A percentile compares a stretch with the other conserved stretches of the same genome.
These are phyloP conservation scores for Echites panduratus DNA, from an alignment of 257 asterid species.

Conservation along the genomic window DNA sequence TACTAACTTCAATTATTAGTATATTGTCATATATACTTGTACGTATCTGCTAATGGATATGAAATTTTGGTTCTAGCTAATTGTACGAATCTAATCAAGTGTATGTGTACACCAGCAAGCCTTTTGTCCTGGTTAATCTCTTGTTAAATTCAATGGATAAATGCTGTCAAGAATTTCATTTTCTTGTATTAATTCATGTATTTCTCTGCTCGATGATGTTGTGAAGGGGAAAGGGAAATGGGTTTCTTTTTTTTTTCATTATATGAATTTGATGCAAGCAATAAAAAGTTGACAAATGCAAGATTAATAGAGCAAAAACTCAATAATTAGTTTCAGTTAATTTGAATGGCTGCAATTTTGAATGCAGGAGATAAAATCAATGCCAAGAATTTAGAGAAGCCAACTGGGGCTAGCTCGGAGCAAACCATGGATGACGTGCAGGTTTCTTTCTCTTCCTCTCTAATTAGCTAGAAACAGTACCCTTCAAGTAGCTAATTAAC, in stretches of 20 bases:
- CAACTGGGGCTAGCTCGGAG: not conserved
- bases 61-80: slow-evolving; percentile 6
- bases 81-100: not conserved
- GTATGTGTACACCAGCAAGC: not conserved
- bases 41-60: slow-evolving; percentile 26
- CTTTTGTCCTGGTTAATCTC: not conserved
- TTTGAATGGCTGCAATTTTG: slow-evolving; percentile 1
- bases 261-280: not conserved
- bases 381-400: not conserved
- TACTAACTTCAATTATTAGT: not conserved
- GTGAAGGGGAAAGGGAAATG: not conserved
- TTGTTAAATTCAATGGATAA: not conserved
- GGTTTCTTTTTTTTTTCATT: not conserved
- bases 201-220: not conserved
- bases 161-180: not conserved
- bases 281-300: not conserved
- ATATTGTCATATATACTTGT: slow-evolving; percentile 24
- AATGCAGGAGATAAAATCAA: slow-evolving; percentile 18
- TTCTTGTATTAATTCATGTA: too few relatives aligned
- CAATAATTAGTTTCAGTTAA: not conserved
- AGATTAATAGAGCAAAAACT: not conserved
- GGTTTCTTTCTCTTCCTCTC: slow-evolving; percentile 8
- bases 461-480: not conserved
- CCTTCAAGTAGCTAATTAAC: not conserved
- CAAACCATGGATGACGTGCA: not conserved